These are phyloP conservation scores for Cercophora scortea DNA, from an alignment of 495 filamentous ascomycete genomes.

Conservation along the genomic window DNA sequence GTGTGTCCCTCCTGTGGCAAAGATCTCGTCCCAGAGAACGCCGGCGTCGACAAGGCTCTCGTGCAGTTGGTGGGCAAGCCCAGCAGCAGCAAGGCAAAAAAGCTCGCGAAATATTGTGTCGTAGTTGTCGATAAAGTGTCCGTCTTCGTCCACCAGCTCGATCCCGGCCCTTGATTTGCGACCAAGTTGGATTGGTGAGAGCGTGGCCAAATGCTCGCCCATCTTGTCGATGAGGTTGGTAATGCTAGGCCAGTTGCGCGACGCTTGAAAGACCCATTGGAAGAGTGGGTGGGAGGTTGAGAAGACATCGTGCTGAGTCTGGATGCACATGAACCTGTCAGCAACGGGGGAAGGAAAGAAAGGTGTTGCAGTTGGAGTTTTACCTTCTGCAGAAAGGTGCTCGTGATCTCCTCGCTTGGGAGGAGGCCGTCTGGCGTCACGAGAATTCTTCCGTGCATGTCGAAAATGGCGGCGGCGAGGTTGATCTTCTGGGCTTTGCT, in stretches of 20 bases:
- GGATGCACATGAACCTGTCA: not conserved
- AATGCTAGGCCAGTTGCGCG: constrained; percentile 65
- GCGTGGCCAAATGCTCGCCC: constrained; percentile 46
- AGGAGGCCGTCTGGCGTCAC: constrained; percentile 74
- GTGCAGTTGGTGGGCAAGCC: constrained; percentile 59
- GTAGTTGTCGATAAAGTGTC: constrained; percentile 54
- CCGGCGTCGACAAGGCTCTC: constrained; percentile 57
- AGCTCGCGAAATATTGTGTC: constrained; percentile 75
- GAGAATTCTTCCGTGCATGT: constrained; percentile 64
- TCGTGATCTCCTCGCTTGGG: constrained; percentile 74
- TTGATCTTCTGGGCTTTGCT: constrained; percentile 71
- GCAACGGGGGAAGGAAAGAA: constrained; percentile 6
- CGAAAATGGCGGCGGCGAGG: constrained; percentile 69
- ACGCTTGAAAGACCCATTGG: constrained; percentile 78
- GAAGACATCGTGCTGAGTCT: constrained; percentile 68
- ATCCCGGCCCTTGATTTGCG: constrained; percentile 18
- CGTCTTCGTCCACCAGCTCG: constrained; percentile 29
- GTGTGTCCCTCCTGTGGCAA: constrained; percentile 46
- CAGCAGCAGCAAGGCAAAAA: constrained; percentile 73
- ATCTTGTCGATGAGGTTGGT: constrained; percentile 62
- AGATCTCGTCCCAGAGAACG: constrained; percentile 69
- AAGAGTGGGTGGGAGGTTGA: constrained; percentile 72
- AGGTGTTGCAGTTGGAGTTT: too few species aligned
- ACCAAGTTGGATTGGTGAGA: constrained; percentile 14
- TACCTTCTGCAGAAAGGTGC: constrained; percentile 60